phyloP scores from a whole-genome alignment of 2,329 filamentous ascomycete genomes.

The Beauveria asiatica region DNA sequence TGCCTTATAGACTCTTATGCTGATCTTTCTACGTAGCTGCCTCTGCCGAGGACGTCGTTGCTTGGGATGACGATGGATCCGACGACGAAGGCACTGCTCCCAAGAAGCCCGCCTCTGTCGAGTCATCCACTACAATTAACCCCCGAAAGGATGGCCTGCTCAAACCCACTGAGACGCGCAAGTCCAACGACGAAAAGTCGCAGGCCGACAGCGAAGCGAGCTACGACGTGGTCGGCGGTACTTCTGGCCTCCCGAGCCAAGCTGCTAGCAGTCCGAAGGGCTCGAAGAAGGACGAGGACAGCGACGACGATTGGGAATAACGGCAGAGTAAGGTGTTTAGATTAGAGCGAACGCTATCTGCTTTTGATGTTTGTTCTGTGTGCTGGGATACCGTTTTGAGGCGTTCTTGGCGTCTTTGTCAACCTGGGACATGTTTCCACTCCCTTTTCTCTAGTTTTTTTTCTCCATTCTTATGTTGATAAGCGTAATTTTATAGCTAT shows the following conservation, averaged over 20 bases:
- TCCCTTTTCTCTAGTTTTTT: background rate
- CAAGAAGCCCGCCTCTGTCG: constrained; percentile 40
- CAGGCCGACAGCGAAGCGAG: constrained; percentile 90
- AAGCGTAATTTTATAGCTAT: constrained; percentile 12
- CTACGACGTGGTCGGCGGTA: constrained; percentile 82
- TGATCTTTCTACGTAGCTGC: constrained; percentile 42
- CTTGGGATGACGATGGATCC: constrained; percentile 62
- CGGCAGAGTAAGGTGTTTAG: no score
- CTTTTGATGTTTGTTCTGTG: background rate
- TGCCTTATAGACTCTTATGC: constrained; percentile 5
- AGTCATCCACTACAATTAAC: constrained; percentile 54
- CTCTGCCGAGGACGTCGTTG: constrained; percentile 61
- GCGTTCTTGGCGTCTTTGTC: constrained; percentile 1
- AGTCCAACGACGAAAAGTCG: constrained; percentile 81
- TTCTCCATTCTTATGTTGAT: background rate
- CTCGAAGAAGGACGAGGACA: constrained; percentile 47
- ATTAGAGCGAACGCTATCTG: no score
- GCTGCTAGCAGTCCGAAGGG: constrained; percentile 61
- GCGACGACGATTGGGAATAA: constrained; percentile 72
- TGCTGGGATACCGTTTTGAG: background rate
- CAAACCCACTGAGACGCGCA: constrained; percentile 58
- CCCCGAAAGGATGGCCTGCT: constrained; percentile 38
- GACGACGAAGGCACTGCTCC: constrained; percentile 34
- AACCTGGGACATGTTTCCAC: background rate
- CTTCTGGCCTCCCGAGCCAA: constrained; percentile 68